These are phyloP conservation scores for Hyphopichia fennica DNA, from an alignment of 1,139 yeast species.

Conservation along the genomic window DNA sequence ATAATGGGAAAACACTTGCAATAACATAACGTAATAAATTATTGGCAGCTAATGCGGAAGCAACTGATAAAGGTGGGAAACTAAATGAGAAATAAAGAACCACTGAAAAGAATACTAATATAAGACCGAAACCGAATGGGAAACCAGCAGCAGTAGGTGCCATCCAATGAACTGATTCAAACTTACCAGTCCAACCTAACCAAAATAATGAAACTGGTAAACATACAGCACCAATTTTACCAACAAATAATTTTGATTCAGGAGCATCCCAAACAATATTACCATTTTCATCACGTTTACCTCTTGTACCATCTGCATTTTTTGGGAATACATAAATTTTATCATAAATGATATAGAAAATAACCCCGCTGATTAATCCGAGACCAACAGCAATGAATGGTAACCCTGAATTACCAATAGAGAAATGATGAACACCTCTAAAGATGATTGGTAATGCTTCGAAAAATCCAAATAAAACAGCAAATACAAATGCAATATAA, in stretches of 20 bases:
- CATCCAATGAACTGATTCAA: constrained; percentile 68
- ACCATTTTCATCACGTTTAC: constrained; percentile 56
- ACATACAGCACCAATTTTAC: constrained; percentile 60
- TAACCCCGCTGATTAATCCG: constrained; percentile 58
- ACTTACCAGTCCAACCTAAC: constrained; percentile 77
- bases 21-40: constrained; percentile 65
- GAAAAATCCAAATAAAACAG: constrained; percentile 74
- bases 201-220: constrained; percentile 73
- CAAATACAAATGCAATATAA: constrained; percentile 71
- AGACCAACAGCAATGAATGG: constrained; percentile 70
- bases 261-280: constrained; percentile 44
- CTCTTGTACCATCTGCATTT: constrained; percentile 64
- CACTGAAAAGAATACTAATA: constrained; percentile 70
- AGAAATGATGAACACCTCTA: constrained; percentile 60
- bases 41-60: constrained; percentile 80
- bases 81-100: constrained; percentile 70
- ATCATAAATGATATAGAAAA: constrained; percentile 51
- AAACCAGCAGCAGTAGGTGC: constrained; percentile 74
- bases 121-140: constrained; percentile 74
- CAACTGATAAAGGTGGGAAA: constrained; percentile 73
- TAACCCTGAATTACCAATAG: constrained; percentile 60
- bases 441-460: constrained; percentile 78
- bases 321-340: constrained; percentile 49
- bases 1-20: constrained; percentile 58
- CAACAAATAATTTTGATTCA: constrained; percentile 39